These are phyloP conservation scores for Chlorociboria aeruginascens DNA, from an alignment of 495 filamentous ascomycete genomes.

Conservation along the genomic window DNA sequence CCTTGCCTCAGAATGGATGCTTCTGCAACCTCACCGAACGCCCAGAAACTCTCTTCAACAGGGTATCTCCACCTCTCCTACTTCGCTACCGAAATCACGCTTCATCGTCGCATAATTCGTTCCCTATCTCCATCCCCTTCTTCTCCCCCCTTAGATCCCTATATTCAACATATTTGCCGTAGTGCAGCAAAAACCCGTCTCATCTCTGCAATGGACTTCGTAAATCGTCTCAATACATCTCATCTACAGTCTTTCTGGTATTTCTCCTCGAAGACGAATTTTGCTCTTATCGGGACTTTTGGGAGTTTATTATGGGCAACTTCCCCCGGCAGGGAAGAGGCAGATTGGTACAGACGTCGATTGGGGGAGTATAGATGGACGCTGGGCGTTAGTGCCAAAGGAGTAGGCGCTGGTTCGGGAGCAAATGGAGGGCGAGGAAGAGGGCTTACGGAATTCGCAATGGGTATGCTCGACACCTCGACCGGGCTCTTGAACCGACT, in stretches of 20 bases:
- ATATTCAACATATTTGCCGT: slow-evolving; percentile 88
- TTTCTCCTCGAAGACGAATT: slow-evolving; percentile 70
- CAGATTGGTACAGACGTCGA: slow-evolving; percentile 84
- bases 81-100: slow-evolving; percentile 74
- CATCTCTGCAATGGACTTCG: slow-evolving; percentile 68
- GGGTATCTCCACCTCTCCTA: slow-evolving; percentile 77
- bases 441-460: slow-evolving; percentile 60
- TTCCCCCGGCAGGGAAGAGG: slow-evolving; percentile 75
- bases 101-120: slow-evolving; percentile 72
- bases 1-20: slow-evolving; percentile 54
- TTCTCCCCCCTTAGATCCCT: slow-evolving; percentile 36
- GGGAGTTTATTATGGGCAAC: slow-evolving; percentile 77
- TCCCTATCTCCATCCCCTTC: slow-evolving; percentile 40
- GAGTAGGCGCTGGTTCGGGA: slow-evolving; percentile 37
- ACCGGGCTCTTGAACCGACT: slow-evolving; percentile 42
- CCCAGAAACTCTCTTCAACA: slow-evolving; percentile 39
- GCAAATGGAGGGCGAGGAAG: slow-evolving; percentile 13
- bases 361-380: slow-evolving; percentile 92
- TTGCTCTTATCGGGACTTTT: slow-evolving; percentile 72
- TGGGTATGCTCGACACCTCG: slow-evolving; percentile 58
- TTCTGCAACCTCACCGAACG: slow-evolving; percentile 19
- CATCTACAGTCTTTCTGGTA: slow-evolving; percentile 72
- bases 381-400: slow-evolving; percentile 69
- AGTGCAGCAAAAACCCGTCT: slow-evolving; percentile 74
- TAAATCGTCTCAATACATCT: slow-evolving; percentile 58